Base-by-base conservation (phyloP, 2,329 filamentous ascomycete species). In the Penicillium nordicum region DNA sequence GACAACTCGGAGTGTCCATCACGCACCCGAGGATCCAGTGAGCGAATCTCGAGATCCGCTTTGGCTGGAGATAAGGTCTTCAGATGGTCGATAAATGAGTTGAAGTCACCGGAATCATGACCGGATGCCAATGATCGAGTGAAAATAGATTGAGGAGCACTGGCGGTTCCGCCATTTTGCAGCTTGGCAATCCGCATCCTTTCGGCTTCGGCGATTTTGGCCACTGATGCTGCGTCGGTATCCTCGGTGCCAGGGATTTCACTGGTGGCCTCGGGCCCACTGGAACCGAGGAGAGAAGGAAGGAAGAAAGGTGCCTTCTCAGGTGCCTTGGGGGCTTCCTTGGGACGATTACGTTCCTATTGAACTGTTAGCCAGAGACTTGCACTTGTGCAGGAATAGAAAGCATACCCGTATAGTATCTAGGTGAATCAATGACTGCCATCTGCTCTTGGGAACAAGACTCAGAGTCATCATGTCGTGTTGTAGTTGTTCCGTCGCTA, bases 221-320 rank as follows among this genome's bases (percentile, higher is more conserved):
- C 34, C 16, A 69, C 63, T 11, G 66, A 63, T 40, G 74, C 69
- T 32, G 67, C 56, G 16, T 66, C 65, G 16, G 55, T 54, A 58
- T 60, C 75, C 45, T 63, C 72, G 34, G 67, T 61, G 18, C 66
- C 67, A 21, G 64, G 57, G 45, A 61, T 45, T 12, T 71, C 61
- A 14, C 52, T 57, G 2, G 50, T 42, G 1, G 69, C 54, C 41
- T 72, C 55, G 48, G 64, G 53, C 29, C 46, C 45, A 6, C 61
- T 54, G 23, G 67, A 63, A 21, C 67, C 62, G 48, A 70, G 56
- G 25, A 69, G 55, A 30, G 72, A 68, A 18, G 92, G 90, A 4
- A 97, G 80, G 80, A 97, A 97, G 80, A 97, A 97, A 0, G 94
- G 95, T 0, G 93, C 93, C 69, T 95, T 96, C 71, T 97, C 90